Evolutionary conservation across 1,139 yeast species (phyloP).

Genomic region (Kodamaea fungicola): DNA sequence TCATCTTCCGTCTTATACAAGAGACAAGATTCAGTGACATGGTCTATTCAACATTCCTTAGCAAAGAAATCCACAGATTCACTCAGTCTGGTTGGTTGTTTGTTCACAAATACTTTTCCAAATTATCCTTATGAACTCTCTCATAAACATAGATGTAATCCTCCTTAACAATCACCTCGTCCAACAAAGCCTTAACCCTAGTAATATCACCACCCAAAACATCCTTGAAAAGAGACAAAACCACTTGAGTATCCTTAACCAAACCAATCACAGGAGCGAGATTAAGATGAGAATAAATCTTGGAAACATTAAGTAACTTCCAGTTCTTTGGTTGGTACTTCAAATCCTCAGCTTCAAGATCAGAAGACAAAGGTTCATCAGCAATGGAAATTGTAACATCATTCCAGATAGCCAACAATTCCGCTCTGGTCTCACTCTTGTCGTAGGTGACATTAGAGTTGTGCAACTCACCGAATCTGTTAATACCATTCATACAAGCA

Average conservation of each 20-base stretch:
- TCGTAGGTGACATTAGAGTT: conserved; percentile 53
- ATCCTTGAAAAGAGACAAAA: conserved; percentile 16
- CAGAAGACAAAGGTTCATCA: conserved; percentile 21
- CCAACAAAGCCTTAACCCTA: conserved; percentile 15
- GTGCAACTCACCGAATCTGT: conserved; percentile 64
- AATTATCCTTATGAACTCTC: conserved; percentile 16
- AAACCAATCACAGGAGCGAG: conserved; percentile 7
- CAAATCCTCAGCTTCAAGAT: conserved; percentile 4
- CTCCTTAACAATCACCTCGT: conserved; percentile 20
- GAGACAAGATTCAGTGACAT: too few species aligned
- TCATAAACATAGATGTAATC: conserved; percentile 32
- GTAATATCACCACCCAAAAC: conserved; percentile 14
- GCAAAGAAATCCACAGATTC: background rate
- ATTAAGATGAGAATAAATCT: conserved; percentile 14
- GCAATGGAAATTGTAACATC: conserved; percentile 60
- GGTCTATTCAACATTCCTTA: too few species aligned
- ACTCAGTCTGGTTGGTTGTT: background rate
- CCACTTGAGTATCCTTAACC: conserved; percentile 6
- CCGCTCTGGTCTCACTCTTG: conserved; percentile 57
- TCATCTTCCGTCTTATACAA: too few species aligned
- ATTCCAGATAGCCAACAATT: conserved; percentile 45
- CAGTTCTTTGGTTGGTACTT: conserved; percentile 21
- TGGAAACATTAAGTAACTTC: conserved; percentile 21
- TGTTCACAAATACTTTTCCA: conserved; percentile 1
- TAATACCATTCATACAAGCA: conserved; percentile 85